A percentile compares a stretch with the other conserved stretches of the same genome.
These are phyloP conservation scores for Hypoxylon crocopeplum DNA, from an alignment of 495 filamentous ascomycete genomes.

Conservation along the genomic window DNA sequence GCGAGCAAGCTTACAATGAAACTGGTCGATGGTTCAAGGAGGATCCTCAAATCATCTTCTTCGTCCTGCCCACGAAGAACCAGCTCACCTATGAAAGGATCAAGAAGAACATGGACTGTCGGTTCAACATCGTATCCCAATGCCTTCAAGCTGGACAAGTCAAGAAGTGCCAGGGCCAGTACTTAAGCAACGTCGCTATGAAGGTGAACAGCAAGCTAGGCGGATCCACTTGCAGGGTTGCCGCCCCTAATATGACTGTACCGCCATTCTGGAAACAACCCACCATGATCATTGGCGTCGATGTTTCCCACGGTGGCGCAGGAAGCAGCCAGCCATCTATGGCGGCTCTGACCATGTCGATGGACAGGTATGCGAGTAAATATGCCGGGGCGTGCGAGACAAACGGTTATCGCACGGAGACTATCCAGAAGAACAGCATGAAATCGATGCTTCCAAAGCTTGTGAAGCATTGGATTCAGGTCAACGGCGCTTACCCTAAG, in stretches of 20 bases:
- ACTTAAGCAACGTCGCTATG: slow-evolving; percentile 87
- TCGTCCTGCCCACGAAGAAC: slow-evolving; percentile 73
- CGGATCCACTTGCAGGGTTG: slow-evolving; percentile 64
- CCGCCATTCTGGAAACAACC: slow-evolving; percentile 53
- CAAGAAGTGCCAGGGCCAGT: slow-evolving; percentile 68
- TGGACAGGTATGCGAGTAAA: slow-evolving; percentile 69
- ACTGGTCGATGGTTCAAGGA: slow-evolving; percentile 16
- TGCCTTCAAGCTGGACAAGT: slow-evolving; percentile 69
- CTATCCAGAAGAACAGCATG: slow-evolving; percentile 70
- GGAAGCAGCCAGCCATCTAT: slow-evolving; percentile 67
- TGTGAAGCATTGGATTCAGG: slow-evolving; percentile 65
- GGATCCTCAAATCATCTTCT: slow-evolving; percentile 69
- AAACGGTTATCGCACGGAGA: slow-evolving; percentile 79
- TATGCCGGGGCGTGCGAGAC: slow-evolving; percentile 79
- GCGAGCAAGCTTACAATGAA: slow-evolving; percentile 21
- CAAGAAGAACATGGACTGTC: slow-evolving; percentile 83
- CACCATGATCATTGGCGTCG: slow-evolving; percentile 83
- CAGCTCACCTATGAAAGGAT: slow-evolving; percentile 72
- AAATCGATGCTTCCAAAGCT: slow-evolving; percentile 66
- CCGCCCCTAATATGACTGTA: slow-evolving; percentile 13
- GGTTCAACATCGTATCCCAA: slow-evolving; percentile 80
- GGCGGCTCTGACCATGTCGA: slow-evolving; percentile 85
- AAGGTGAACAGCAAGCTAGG: slow-evolving; percentile 98
- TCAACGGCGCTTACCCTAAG: slow-evolving; percentile 60
- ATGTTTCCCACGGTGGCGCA: slow-evolving; percentile 84